These are phyloP conservation scores for Ustulina deusta DNA, from an alignment of 2,329 filamentous ascomycete species.

Conservation along the genomic window DNA sequence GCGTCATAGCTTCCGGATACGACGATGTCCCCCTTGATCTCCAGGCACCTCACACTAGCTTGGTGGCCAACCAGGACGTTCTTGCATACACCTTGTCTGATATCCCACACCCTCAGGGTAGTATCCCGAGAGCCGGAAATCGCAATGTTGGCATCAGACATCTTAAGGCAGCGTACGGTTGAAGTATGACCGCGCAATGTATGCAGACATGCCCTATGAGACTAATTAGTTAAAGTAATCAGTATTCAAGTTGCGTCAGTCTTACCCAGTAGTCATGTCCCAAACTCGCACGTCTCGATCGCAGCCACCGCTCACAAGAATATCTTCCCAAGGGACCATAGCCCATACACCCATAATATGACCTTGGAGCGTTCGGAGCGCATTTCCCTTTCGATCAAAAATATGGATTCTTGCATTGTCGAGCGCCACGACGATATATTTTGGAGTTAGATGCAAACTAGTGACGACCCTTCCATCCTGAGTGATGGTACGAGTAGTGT, in stretches of 20 bases:
- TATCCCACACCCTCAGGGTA: constrained; percentile 94
- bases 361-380: constrained; percentile 88
- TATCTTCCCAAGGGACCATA: constrained; percentile 98
- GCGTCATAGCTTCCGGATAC: constrained; percentile 99
- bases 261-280: constrained; percentile 93
- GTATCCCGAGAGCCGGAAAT: constrained; percentile 98
- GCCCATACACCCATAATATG: constrained; percentile 99
- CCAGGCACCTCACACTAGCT: constrained; percentile 92
- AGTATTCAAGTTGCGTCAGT: neutral
- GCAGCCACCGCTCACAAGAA: constrained; percentile 93
- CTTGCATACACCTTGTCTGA: constrained; percentile 85
- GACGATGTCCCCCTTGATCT: constrained; percentile 95
- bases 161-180: constrained; percentile 96
- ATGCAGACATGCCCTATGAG: constrained; percentile 75
- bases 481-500: constrained; percentile 87
- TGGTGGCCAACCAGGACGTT: constrained; percentile 95
- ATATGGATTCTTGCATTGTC: constrained; percentile 99
- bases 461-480: constrained; percentile 98
- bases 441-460: constrained; percentile 90
- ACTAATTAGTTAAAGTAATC: constrained; percentile 47
- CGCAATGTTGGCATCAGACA: constrained; percentile 92
- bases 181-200: constrained; percentile 94
- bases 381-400: constrained; percentile 90
- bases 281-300: constrained; percentile 97
- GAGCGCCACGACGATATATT: constrained; percentile 96